Percentiles rank a stretch among this genome's conserved stretches.
These are phyloP conservation scores for Podochytrium sp. DNA, from an alignment of 192 early-diverging fungal genomes.

Conservation along the genomic window DNA sequence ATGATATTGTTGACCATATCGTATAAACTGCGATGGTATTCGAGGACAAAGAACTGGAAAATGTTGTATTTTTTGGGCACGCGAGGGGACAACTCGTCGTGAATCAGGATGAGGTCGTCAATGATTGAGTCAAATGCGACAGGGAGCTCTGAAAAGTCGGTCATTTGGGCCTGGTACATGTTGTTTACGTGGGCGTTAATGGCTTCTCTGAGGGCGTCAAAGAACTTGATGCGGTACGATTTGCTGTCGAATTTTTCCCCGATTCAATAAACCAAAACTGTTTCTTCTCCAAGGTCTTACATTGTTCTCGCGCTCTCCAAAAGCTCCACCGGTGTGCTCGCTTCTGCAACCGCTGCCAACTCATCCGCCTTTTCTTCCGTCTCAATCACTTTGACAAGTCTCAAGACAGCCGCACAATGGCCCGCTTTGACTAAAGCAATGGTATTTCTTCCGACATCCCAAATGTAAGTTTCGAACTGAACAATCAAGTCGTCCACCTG, in stretches of 20 bases:
- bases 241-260: conserved; percentile 52
- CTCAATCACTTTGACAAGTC: conserved; percentile 94
- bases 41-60: conserved; percentile 93
- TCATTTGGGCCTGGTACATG: conserved; percentile 64
- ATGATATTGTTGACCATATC: conserved; percentile 78
- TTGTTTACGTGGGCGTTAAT: conserved; percentile 69
- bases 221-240: conserved; percentile 78
- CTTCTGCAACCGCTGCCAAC: conserved; percentile 56
- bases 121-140: conserved; percentile 80
- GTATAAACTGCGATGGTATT: conserved; percentile 94
- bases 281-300: background rate
- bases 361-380: conserved; percentile 90
- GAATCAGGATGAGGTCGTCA: conserved; percentile 85
- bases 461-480: conserved; percentile 88
- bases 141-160: conserved; percentile 63
- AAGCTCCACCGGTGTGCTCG: conserved; percentile 7
- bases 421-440: conserved; percentile 77
- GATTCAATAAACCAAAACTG: background rate
- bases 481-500: conserved; percentile 76
- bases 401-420: conserved; percentile 75
- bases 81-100: conserved; percentile 82
- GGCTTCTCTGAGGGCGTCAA: conserved; percentile 72
- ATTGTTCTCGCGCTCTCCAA: conserved; percentile 17
- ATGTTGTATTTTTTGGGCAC: conserved; percentile 93
- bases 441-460: conserved; percentile 78